phyloP scores from a whole-genome alignment of 164 flowering plant species.

The Taxillus chinensis region DNA sequence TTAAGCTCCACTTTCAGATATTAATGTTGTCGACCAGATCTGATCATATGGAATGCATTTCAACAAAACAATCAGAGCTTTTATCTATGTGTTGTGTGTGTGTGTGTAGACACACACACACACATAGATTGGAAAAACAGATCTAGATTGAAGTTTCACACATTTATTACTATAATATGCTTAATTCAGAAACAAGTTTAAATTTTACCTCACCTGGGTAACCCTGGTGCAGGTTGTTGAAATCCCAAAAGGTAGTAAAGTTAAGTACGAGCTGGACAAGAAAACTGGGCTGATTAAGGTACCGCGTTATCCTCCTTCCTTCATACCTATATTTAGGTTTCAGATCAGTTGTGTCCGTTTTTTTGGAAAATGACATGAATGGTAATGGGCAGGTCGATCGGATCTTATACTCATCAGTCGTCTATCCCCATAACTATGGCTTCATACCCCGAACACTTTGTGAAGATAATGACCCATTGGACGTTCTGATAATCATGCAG shows the following conservation, averaged over 20 bases:
- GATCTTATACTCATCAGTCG: constrained; percentile 59
- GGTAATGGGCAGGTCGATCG: constrained; percentile 48
- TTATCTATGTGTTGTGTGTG: no score
- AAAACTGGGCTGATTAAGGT: constrained; percentile 79
- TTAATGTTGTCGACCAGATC: no score
- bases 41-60: no score
- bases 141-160: no score
- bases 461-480: constrained; percentile 74
- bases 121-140: no score
- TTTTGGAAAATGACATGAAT: background rate
- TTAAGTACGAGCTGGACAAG: constrained; percentile 81
- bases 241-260: constrained; percentile 79
- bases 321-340: no score
- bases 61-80: no score
- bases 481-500: constrained; percentile 71
- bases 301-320: background rate
- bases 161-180: no score
- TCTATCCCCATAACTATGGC: constrained; percentile 72
- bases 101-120: no score
- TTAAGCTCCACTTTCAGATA: background rate
- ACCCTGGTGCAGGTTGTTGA: constrained; percentile 48
- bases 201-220: background rate
- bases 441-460: constrained; percentile 70
- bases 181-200: no score
- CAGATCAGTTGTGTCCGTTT: no score